Conservation (phyloP, 2,329 filamentous ascomycete species). For the Lasiodiplodia gonubiensis region DNA sequence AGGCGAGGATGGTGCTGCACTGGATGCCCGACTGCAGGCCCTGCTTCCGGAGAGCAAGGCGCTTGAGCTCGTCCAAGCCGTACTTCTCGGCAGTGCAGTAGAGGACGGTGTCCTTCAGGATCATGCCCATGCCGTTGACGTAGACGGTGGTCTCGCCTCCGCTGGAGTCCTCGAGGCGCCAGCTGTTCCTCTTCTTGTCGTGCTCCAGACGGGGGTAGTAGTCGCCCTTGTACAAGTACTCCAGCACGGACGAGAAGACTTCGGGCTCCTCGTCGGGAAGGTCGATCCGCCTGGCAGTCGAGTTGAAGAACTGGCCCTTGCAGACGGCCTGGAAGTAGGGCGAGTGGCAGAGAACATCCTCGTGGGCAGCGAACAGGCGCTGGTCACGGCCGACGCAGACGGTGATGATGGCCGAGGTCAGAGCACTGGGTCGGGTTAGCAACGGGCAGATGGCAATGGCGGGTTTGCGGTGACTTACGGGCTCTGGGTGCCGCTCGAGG, state of each 20-base stretch:
- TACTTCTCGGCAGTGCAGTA: slow-evolving; percentile 90
- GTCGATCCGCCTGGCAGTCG: slow-evolving; percentile 71
- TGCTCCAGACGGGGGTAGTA: slow-evolving; percentile 85
- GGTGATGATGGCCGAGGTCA: slow-evolving; percentile 69
- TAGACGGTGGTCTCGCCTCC: slow-evolving; percentile 61
- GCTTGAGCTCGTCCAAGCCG: slow-evolving; percentile 81
- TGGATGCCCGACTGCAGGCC: slow-evolving; percentile 84
- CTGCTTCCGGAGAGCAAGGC: slow-evolving; percentile 84
- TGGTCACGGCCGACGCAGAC: slow-evolving; percentile 80
- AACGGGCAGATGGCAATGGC: background rate
- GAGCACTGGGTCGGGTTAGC: slow-evolving; percentile 30
- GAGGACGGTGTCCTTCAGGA: slow-evolving; percentile 87
- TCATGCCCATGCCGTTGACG: slow-evolving; percentile 57
- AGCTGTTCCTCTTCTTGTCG: slow-evolving; percentile 79
- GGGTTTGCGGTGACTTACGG: slow-evolving; percentile 34
- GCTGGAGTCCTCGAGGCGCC: slow-evolving; percentile 74
- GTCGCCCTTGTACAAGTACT: slow-evolving; percentile 93
- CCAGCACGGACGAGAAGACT: slow-evolving; percentile 86
- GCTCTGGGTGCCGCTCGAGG: slow-evolving; percentile 24
- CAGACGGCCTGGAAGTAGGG: slow-evolving; percentile 76
- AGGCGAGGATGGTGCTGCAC: slow-evolving; percentile 82
- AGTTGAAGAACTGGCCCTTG: slow-evolving; percentile 67
- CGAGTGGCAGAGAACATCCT: slow-evolving; percentile 79
- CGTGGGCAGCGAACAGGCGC: slow-evolving; percentile 88
- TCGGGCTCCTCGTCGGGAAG: slow-evolving; percentile 87